Conservation (phyloP, 768 basidiomycete species). For the Neoboletus brunneissimus region DNA sequence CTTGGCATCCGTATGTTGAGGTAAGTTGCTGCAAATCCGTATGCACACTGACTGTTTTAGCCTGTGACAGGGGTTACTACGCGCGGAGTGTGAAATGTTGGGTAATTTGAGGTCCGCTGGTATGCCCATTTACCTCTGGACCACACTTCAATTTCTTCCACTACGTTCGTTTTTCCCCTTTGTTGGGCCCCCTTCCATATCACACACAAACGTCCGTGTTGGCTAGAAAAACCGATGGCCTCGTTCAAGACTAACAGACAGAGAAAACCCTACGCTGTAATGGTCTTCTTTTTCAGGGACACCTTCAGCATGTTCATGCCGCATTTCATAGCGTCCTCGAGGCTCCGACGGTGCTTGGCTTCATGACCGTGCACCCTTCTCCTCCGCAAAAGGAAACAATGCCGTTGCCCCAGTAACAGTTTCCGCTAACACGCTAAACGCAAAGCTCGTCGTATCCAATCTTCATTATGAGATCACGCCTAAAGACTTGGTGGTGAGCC, state of each 20-base stretch:
- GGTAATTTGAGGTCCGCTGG: constrained; percentile 9
- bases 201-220: background rate
- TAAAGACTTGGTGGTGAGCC: constrained; percentile 82
- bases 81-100: constrained; percentile 12
- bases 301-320: constrained; percentile 1
- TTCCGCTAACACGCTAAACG: constrained; percentile 35
- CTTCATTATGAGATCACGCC: constrained; percentile 90
- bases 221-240: constrained; percentile 19
- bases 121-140: background rate
- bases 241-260: constrained; percentile 30
- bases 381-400: constrained; percentile 27
- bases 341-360: constrained; percentile 66
- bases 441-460: constrained; percentile 77
- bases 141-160: background rate
- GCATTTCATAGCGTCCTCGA: constrained; percentile 50
- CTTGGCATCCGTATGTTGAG: background rate
- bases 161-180: background rate
- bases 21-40: no score
- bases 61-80: background rate
- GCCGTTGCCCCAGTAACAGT: constrained; percentile 20
- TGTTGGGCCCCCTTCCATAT: background rate
- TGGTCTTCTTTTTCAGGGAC: constrained; percentile 4
- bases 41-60: no score
- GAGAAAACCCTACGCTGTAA: constrained; percentile 45
- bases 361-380: constrained; percentile 68